Percentiles rank a stretch among this genome's conserved stretches.
These are phyloP conservation scores for Fraxinus sp. DNA, from an alignment of 305 asterid species.

Conservation along the genomic window DNA sequence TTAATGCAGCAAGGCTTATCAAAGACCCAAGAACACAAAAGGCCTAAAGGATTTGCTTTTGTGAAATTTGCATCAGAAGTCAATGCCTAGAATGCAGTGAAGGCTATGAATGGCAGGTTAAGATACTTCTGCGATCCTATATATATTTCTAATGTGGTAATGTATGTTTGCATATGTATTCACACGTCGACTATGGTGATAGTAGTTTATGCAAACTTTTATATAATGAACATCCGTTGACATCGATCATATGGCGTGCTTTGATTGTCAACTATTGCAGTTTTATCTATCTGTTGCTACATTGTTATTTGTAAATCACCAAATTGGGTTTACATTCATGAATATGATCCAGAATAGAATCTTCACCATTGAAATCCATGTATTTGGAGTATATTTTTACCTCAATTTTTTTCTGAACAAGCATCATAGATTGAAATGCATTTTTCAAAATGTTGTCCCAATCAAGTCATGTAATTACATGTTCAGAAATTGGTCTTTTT, in stretches of 20 bases:
- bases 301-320: not conserved
- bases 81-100: slow-evolving; percentile 63
- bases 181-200: not conserved
- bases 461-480: not conserved
- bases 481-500: not conserved
- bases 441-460: not conserved
- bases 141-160: not conserved
- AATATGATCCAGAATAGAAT: not conserved
- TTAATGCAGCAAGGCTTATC: slow-evolving; percentile 61
- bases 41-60: slow-evolving; percentile 82
- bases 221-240: not conserved
- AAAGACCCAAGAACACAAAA: slow-evolving; percentile 57
- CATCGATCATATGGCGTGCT: not conserved
- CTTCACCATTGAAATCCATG: not conserved
- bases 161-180: not conserved
- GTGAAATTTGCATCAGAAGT: slow-evolving; percentile 56
- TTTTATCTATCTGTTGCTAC: not conserved
- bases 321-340: not conserved
- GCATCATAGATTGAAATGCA: not conserved
- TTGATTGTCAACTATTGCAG: not conserved
- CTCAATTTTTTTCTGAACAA: not conserved
- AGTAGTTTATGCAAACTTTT: not conserved
- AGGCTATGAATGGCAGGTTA: slow-evolving; percentile 71
- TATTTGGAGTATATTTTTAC: not conserved
- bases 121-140: not conserved